phyloP scores from a whole-genome alignment of 1,139 yeast species.

The Kodamaea fungicola region DNA sequence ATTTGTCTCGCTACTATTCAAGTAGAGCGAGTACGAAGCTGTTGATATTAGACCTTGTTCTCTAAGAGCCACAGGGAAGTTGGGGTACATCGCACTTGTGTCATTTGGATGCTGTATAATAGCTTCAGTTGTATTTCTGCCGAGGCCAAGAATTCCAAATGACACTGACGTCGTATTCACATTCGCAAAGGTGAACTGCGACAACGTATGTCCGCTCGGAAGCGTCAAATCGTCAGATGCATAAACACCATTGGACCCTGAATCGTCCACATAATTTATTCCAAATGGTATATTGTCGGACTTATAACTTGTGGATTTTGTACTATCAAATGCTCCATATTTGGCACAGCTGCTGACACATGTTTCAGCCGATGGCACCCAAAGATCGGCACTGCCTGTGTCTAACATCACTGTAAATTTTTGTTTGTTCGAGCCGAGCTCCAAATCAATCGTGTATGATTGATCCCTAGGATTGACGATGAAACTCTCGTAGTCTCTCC shows the following conservation, averaged over 20 bases:
- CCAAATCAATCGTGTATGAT: constrained; percentile 42
- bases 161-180: constrained; percentile 13
- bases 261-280: constrained; percentile 16
- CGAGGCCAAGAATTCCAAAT: constrained; percentile 17
- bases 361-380: constrained; percentile 21
- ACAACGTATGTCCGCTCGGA: constrained; percentile 8
- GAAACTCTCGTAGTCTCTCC: no score
- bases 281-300: constrained; percentile 7
- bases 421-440: constrained; percentile 32
- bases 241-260: constrained; percentile 16
- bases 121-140: constrained; percentile 5
- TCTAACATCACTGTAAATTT: constrained; percentile 34
- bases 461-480: not conserved
- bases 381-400: constrained; percentile 46
- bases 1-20: constrained; percentile 35
- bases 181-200: constrained; percentile 15
- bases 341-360: constrained; percentile 2
- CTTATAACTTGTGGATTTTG: not conserved
- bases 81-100: constrained; percentile 8
- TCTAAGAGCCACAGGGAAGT: constrained; percentile 11
- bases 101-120: constrained; percentile 1
- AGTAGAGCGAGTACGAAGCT: constrained; percentile 13
- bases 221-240: constrained; percentile 15
- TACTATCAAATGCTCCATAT: constrained; percentile 1
- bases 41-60: constrained; percentile 8